Evolutionary conservation across 768 basidiomycete genomes (phyloP), one percentile per base, ranked within the genome.

Genomic region (Auricularia sp.): DNA sequence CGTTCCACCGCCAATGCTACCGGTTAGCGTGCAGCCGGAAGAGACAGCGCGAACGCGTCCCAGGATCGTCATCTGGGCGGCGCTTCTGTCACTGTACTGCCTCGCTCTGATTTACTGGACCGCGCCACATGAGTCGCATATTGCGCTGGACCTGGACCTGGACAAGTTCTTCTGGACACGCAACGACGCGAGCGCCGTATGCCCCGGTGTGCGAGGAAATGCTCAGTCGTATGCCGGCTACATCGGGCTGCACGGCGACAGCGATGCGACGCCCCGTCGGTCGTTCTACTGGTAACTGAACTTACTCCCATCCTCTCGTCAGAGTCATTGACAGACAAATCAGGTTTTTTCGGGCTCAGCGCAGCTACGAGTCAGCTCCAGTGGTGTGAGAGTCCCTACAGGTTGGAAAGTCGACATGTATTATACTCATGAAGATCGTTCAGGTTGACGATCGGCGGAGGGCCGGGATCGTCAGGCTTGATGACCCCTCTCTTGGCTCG

Each of bases 381-480:
- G 59, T 75, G 42, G 72, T 77, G 74, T 76, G 35, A n/a, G 69
- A 64, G 11, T 1, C 18, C 18, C 12, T 35, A 1, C 61, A 56
- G 7, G 4, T 59, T 29, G 29, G 29, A 29, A 14, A 6, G 12
- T 14, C n/a, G n/a, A 12, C 18, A 35, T 11, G 59, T 11, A 16
- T 36, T 23, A 36, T n/a, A 21, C 23, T 43, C 62, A 34, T 34
- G 16, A 42, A 42, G 12, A 8, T 18, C 12, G 10, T 36, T 3
- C 53, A 75, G 74, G n/a, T 66, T 77, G 56, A 74, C 73, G 1
- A 71, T 75, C n/a, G 74, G 76, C 0, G 76, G 75, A n/a, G 74
- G 75, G 4, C 75, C 75, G 4, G 75, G 76, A 36, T 70, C 71
- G 0, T 72, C 69, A 42, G 74, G 75, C 16, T 67, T 75, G 63